phyloP scores from a whole-genome alignment of 192 early-diverging fungal species.

The Coemansia sp. region DNA sequence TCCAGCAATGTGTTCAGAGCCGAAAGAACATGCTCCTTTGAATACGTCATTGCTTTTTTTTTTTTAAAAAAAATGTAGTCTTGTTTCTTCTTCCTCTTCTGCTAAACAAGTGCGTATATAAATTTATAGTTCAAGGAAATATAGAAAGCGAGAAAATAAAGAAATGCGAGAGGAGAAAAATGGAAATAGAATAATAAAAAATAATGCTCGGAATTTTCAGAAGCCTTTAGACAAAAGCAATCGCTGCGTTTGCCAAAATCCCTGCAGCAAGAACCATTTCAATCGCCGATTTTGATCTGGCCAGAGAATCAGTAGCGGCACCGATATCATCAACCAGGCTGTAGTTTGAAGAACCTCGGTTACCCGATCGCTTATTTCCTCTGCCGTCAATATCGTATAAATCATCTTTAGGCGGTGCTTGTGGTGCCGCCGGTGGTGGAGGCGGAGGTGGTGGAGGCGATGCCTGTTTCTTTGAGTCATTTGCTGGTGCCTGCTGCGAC shows the following conservation, averaged over 20 bases:
- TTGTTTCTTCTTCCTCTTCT: no score
- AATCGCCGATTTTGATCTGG: background rate
- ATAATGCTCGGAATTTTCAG: background rate
- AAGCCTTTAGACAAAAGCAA: background rate
- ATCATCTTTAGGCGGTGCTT: constrained; percentile 2
- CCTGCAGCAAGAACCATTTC: no score
- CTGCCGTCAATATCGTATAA: background rate
- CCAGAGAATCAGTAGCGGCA: background rate
- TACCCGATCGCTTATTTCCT: background rate
- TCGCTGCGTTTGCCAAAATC: no score
- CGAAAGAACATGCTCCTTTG: constrained; percentile 10
- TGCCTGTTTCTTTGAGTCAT: constrained; percentile 7
- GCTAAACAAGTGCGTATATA: no score
- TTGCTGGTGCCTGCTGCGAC: constrained; percentile 1
- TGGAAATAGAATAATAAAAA: background rate
- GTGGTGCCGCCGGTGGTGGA: background rate
- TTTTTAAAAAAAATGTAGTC: constrained; percentile 1
- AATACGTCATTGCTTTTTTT: background rate
- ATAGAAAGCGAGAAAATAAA: background rate
- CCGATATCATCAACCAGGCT: constrained; percentile 25
- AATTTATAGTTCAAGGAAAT: background rate
- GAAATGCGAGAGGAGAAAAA: background rate
- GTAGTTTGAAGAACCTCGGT: constrained; percentile 7
- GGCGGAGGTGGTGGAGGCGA: constrained; percentile 7
- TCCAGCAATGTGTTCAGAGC: constrained; percentile 10